These are phyloP conservation scores for Nepenthes alata DNA, from an alignment of 179 eudicot genomes.

Conservation along the genomic window DNA sequence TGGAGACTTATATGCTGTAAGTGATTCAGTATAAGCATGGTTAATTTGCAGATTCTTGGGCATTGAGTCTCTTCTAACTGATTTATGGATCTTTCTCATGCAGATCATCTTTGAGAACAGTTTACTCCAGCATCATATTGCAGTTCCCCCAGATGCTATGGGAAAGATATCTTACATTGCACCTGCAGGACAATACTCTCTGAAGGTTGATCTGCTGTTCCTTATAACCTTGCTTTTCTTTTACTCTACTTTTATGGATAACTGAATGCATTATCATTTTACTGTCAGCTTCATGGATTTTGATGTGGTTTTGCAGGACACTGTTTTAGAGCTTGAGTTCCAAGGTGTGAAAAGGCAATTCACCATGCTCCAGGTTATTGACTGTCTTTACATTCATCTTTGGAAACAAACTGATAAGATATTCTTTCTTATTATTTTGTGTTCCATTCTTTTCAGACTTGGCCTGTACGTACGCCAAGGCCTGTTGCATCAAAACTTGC, in stretches of 20 bases:
- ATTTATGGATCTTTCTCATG: slow-evolving; percentile 15
- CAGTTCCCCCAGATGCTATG: slow-evolving; percentile 95
- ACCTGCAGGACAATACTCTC: slow-evolving; percentile 85
- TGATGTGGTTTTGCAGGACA: slow-evolving; percentile 51
- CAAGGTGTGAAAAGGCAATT: slow-evolving; percentile 92
- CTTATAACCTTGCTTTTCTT: background rate
- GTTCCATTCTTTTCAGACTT: slow-evolving; percentile 40
- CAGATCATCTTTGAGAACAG: slow-evolving; percentile 88
- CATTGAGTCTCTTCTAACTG: slow-evolving; percentile 5
- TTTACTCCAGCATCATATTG: slow-evolving; percentile 75
- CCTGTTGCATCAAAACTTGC: slow-evolving; percentile 97
- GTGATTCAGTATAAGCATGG: slow-evolving; percentile 16
- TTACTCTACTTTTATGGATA: background rate
- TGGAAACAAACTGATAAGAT: background rate
- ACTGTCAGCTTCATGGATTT: background rate
- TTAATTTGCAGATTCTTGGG: background rate
- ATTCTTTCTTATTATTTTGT: slow-evolving; percentile 6
- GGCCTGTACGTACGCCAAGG: slow-evolving; percentile 98
- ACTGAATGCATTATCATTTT: background rate
- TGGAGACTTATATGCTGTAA: slow-evolving; percentile 97
- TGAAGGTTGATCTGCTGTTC: slow-evolving; percentile 37
- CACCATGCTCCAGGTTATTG: slow-evolving; percentile 93
- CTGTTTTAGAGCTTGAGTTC: slow-evolving; percentile 93
- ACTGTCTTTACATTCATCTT: slow-evolving; percentile 2
- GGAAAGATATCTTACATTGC: slow-evolving; percentile 89